A percentile compares a stretch with the other conserved stretches of the same genome.
Conservation (phyloP, 2,329 filamentous ascomycete genomes). For the Pseudocercospora fuligena region DNA sequence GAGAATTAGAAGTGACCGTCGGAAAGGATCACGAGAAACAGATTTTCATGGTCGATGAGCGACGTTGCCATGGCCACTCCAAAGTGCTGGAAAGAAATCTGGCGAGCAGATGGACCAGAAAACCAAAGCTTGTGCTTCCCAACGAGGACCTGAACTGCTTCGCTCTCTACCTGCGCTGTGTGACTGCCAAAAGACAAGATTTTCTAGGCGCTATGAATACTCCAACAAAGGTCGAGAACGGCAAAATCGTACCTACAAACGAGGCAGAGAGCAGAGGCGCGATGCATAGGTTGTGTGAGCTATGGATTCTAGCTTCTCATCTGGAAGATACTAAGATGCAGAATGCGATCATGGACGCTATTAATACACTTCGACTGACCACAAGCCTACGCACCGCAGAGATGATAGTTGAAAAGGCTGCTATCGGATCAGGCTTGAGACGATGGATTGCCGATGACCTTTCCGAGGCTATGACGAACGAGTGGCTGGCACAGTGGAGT, state of each 20-base stretch:
- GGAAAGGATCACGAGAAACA: not conserved
- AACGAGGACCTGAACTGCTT: not conserved
- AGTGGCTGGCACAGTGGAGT: not conserved
- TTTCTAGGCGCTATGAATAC: not conserved
- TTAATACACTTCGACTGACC: not conserved
- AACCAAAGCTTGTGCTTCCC: not conserved
- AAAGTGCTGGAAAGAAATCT: not conserved
- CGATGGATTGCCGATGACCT: not conserved
- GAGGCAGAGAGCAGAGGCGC: not conserved
- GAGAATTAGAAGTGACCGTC: not conserved
- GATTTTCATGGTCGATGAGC: not conserved
- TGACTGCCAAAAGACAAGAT: not conserved
- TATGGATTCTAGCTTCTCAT: not conserved
- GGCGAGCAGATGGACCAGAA: not conserved
- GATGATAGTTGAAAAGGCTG: not conserved
- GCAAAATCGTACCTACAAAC: not conserved
- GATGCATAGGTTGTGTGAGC: not conserved
- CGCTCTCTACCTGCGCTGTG: not conserved
- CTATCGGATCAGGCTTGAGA: not conserved
- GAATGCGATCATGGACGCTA: not conserved
- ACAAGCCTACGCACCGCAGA: not conserved
- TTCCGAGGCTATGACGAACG: not conserved
- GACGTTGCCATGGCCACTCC: not conserved
- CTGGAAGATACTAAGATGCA: not conserved
- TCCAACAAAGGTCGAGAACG: not conserved